Evolutionary conservation across 352 stramenopile species (phyloP), one percentile per base, ranked within the genome.

Genomic region (Peronospora farinosa): DNA sequence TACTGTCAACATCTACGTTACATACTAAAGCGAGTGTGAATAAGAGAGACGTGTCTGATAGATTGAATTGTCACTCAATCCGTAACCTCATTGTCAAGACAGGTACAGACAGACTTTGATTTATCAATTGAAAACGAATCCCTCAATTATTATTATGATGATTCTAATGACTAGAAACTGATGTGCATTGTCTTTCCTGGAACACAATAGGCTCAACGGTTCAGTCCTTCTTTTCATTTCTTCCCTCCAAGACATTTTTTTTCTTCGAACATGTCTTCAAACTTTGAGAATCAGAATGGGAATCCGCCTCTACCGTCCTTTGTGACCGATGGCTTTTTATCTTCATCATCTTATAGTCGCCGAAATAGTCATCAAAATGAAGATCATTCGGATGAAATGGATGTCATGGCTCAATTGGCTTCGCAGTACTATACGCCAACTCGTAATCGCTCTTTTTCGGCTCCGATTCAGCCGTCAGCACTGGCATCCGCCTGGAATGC

Each of bases 341-440:
- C 53, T 6, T 63, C 60, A 23, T 44, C 57, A 17, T 40, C 47
- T 7, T 67, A 67, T 47, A 62, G 23, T 6, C 63, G 58, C 60
- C 62, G 58, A 39, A 50, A 38, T 38, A 43, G 42, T 28, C 54
- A 47, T 9, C 33, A 28, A 32, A 40, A 43, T 37, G 51, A 31
- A 6, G 49, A 60, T 12, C 44, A 54, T 38, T 48, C 31, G 16
- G 54, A 65, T 19, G 75, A 82, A 50, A 76, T 90, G 58, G 80
- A 91, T 52, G 75, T 91, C 27, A 88, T 91, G 78, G 77, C 80
- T 39, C 80, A 91, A 57, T 51, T 91, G 28, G 80, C 80, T 31
- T 89, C 75, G 31, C 78, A 89, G 60, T 91, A 91, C 42, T 91
- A 89, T 62, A 68, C 68, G 25, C 61, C 67, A 10, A 82, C 72